Evolutionary conservation across 2,329 filamentous ascomycete genomes (phyloP).

Genomic region (Pestalotiopsis sp.): DNA sequence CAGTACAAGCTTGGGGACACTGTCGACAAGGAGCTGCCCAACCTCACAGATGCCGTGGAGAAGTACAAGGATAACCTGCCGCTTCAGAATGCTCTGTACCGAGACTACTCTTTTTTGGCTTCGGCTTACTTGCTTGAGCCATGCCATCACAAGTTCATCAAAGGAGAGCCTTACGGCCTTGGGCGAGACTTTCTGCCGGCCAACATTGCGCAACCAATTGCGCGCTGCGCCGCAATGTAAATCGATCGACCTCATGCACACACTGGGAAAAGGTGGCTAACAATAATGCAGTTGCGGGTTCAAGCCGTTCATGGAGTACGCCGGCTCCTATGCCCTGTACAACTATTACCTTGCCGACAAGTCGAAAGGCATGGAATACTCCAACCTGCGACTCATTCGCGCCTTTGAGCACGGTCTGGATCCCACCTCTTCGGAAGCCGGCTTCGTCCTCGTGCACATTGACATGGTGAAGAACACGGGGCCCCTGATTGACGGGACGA

Average conservation of each 20-base stretch:
- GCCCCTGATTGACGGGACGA: conserved; percentile 72
- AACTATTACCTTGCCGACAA: conserved; percentile 67
- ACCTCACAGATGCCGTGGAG: conserved; percentile 75
- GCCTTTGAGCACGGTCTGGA: conserved; percentile 91
- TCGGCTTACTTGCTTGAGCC: conserved; percentile 91
- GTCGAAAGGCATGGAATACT: conserved; percentile 57
- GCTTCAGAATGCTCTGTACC: conserved; percentile 82
- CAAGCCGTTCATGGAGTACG: conserved; percentile 91
- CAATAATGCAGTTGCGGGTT: conserved; percentile 60
- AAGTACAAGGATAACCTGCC: conserved; percentile 74
- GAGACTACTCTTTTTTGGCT: conserved; percentile 92
- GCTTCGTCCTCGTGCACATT: conserved; percentile 91
- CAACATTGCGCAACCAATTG: conserved; percentile 79
- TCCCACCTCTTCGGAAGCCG: conserved; percentile 84
- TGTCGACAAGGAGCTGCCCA: conserved; percentile 74
- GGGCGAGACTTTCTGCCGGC: conserved; percentile 74
- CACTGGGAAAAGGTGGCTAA: neutral
- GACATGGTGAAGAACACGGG: conserved; percentile 93
- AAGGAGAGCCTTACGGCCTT: conserved; percentile 76
- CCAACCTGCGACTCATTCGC: conserved; percentile 80
- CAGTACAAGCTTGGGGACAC: conserved; percentile 72
- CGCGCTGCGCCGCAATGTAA: conserved; percentile 83
- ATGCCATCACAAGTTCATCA: conserved; percentile 75
- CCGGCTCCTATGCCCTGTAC: conserved; percentile 68
- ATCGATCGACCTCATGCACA: conserved; percentile 36